A percentile compares a stretch with the other conserved stretches of the same genome.
Evolutionary conservation across 805 yeast genomes (phyloP).

Genomic region (Wilhelminamyces savonicus): DNA sequence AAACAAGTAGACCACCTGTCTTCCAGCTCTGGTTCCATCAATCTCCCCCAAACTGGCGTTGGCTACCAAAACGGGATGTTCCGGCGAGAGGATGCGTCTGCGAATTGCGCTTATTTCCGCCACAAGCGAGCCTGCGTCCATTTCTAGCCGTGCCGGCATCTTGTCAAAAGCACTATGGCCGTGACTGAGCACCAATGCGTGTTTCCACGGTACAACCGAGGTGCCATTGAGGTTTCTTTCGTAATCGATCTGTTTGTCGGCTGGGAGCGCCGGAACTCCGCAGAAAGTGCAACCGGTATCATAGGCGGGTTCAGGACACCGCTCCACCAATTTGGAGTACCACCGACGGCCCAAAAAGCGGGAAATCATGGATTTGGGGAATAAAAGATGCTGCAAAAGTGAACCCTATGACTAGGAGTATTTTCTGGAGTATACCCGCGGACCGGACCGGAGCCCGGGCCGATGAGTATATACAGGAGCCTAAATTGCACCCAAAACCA

Average conservation of each 20-base stretch:
- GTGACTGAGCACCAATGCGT: slow-evolving; percentile 47
- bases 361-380: too few species aligned
- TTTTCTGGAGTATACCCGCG: too few species aligned
- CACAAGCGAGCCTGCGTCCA: slow-evolving; percentile 38
- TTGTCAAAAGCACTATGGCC: slow-evolving; percentile 24
- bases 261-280: slow-evolving; percentile 31
- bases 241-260: slow-evolving; percentile 34
- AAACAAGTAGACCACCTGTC: slow-evolving; percentile 36
- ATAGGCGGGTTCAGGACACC: slow-evolving; percentile 44
- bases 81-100: slow-evolving; percentile 28
- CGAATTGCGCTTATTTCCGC: slow-evolving; percentile 30
- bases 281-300: slow-evolving; percentile 66
- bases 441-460: too few species aligned
- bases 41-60: slow-evolving; percentile 29
- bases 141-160: slow-evolving; percentile 50
- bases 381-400: too few species aligned
- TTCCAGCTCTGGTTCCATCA: slow-evolving; percentile 1
- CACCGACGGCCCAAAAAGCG: too few species aligned
- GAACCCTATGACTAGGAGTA: too few species aligned
- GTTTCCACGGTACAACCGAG: slow-evolving; percentile 47
- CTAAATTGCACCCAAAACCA: too few species aligned
- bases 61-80: slow-evolving; percentile 46
- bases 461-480: too few species aligned
- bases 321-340: too few species aligned
- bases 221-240: slow-evolving; percentile 40